Percentiles rank a stretch among this genome's conserved stretches.
phyloP scores from a whole-genome alignment of 2,329 filamentous ascomycete species.

The Graphilbum ipis-grandicollis region DNA sequence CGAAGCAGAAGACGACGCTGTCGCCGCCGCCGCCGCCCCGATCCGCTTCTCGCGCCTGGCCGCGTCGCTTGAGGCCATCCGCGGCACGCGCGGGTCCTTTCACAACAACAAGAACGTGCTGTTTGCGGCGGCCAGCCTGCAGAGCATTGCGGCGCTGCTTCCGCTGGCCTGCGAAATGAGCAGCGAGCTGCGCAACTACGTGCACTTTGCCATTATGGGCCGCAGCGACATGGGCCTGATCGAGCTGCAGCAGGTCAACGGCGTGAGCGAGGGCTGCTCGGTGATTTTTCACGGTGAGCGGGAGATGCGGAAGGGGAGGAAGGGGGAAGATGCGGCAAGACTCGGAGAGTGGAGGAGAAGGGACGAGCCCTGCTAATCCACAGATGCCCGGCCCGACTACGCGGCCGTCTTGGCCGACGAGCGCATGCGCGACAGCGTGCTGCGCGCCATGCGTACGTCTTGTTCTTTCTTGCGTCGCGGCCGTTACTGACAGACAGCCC shows the following conservation, averaged over 20 bases:
- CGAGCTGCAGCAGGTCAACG: constrained; percentile 60
- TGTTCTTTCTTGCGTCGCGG: neutral
- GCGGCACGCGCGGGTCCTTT: constrained; percentile 31
- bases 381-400: constrained; percentile 64
- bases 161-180: constrained; percentile 84
- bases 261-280: constrained; percentile 53
- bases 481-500: constrained; percentile 21
- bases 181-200: constrained; percentile 45
- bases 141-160: constrained; percentile 54
- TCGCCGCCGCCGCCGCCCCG: constrained; percentile 29
- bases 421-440: constrained; percentile 48
- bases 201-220: constrained; percentile 71
- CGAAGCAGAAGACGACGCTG: neutral
- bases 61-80: constrained; percentile 41
- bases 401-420: constrained; percentile 49
- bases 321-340: no score
- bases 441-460: constrained; percentile 43
- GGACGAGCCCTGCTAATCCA: no score
- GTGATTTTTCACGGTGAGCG: constrained; percentile 39
- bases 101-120: constrained; percentile 51
- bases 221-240: constrained; percentile 51
- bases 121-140: constrained; percentile 60
- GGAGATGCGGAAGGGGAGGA: neutral
- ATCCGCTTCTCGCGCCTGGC: constrained; percentile 52
- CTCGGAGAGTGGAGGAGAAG: no score